A percentile compares a stretch with the other conserved stretches of the same genome.
phyloP scores from a whole-genome alignment of 2,329 filamentous ascomycete genomes.

The Rhynchosporium agropyri region DNA sequence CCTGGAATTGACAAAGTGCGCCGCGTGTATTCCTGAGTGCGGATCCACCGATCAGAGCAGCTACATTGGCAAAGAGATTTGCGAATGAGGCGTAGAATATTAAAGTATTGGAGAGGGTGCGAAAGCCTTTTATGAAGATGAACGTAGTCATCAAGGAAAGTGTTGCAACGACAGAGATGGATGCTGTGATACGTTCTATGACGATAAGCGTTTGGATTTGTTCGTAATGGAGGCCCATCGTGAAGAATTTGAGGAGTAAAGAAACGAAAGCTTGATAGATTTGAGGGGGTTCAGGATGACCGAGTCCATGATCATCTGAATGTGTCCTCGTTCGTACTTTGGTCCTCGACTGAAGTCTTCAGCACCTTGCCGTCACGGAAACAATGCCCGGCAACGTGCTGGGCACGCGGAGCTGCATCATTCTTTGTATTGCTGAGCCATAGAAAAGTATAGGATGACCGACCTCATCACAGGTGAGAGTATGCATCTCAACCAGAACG shows the following conservation, averaged over 20 bases:
- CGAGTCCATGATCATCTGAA: neutral
- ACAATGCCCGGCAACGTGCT: conserved; percentile 1
- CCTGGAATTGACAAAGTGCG: conserved; percentile 68
- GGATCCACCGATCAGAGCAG: conserved; percentile 57
- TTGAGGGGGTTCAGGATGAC: neutral
- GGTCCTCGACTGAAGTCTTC: neutral
- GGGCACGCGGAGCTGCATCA: conserved; percentile 5
- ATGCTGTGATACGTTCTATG: conserved; percentile 70
- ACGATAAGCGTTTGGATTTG: conserved; percentile 59
- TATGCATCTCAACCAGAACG: neutral
- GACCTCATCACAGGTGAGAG: neutral
- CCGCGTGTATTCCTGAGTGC: conserved; percentile 40
- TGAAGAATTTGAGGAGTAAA: neutral
- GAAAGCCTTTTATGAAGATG: conserved; percentile 66
- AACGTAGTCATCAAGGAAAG: conserved; percentile 74
- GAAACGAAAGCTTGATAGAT: neutral
- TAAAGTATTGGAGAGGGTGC: conserved; percentile 75
- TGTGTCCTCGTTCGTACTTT: neutral
- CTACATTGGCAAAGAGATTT: conserved; percentile 61
- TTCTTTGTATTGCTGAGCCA: too few species aligned
- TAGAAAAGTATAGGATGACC: neutral
- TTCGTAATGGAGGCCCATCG: neutral
- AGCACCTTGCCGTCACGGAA: neutral
- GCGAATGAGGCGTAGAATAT: conserved; percentile 64
- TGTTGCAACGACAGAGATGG: conserved; percentile 70